Evolutionary conservation across 148 eudicot genomes (phyloP).

Genomic region (Limonium bicolor): DNA sequence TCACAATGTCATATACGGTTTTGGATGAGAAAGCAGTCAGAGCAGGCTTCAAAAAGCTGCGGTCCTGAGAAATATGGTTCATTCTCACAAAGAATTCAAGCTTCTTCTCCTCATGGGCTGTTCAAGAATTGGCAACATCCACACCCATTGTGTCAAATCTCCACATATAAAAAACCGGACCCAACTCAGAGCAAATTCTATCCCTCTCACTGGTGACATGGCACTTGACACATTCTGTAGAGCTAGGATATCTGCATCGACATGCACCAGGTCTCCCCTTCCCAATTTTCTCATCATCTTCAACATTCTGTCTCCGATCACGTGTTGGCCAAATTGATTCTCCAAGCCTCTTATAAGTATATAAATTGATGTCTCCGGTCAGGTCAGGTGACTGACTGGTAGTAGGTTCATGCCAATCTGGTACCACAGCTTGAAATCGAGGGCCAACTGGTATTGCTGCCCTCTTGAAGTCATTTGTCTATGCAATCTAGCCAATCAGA

Average conservation of each 20-base stretch:
- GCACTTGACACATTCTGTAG: conserved; percentile 28
- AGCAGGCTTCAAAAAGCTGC: conserved; percentile 35
- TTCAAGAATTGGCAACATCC: conserved; percentile 39
- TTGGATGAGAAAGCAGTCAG: conserved; percentile 21
- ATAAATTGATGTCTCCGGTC: conserved; percentile 1
- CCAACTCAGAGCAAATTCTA: conserved; percentile 30
- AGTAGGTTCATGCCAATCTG: conserved; percentile 34
- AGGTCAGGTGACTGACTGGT: background rate
- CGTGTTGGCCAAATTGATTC: conserved; percentile 37
- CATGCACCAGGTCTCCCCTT: conserved; percentile 51
- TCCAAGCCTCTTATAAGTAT: conserved; percentile 37
- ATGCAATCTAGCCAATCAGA: conserved; percentile 23
- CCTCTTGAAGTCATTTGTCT: conserved; percentile 10
- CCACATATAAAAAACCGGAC: conserved; percentile 46
- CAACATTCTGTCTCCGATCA: background rate
- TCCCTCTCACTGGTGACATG: conserved; percentile 33
- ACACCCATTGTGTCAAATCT: conserved; percentile 67
- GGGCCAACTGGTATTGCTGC: conserved; percentile 63
- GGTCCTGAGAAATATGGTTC: conserved; percentile 24
- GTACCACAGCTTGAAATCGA: conserved; percentile 49
- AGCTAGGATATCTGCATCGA: conserved; percentile 33
- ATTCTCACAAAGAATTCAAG: conserved; percentile 28
- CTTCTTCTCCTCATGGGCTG: conserved; percentile 21
- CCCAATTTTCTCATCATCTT: conserved; percentile 22
- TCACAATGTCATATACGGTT: conserved; percentile 24